Base-by-base conservation (phyloP, 495 filamentous ascomycete species). In the Trichoderma parareesei region DNA sequence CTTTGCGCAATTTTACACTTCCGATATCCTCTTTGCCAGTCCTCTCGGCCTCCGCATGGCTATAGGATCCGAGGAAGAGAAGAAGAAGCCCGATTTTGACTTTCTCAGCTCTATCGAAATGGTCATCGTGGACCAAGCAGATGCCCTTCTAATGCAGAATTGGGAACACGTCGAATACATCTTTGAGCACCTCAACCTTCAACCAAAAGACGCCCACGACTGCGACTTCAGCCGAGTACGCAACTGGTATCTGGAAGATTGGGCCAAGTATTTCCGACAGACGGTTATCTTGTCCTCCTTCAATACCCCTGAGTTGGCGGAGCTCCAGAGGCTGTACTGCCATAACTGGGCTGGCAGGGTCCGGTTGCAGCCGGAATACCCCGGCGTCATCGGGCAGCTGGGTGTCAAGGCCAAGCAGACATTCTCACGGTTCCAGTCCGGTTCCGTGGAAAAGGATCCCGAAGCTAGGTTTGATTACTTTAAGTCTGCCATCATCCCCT, bases 71-170 rank as follows among this genome's bases (percentile, higher is more conserved):
- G 83, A 90, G 63, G 84, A 86, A 37, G 75, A 81, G 27, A 68
- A 72, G 67, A 92, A 92, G 75, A 93, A 93, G 71, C 78, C 84
- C 10, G 94, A 98, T 71, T 87, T 85, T 69, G 94, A 98, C 74
- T 98, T 96, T 73, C 82, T 98, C 27, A 92, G 87, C 59, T 96
- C 92, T 0, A 90, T 98, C 69, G 94, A 98, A 74, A 72, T 98
- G 10, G 87, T 92, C 35, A 80, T 98, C 44, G 81, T 95, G 59
- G 94, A 98, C 74, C 92, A 97, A 72, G 90, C 92, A 48, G 95
- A 98, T 73, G 92, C 92, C 1, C 81, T 98, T 16, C 83, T 93
- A 18, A 97, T 97, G 93, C 94, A 98, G 71, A 97, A 96, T 75
- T 98, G 95, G 94, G 93, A 97, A 69, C 92, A 98, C 76, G 84